These are phyloP conservation scores for Fusarium sp. DNA, from an alignment of 2,329 filamentous ascomycete species.

Conservation along the genomic window DNA sequence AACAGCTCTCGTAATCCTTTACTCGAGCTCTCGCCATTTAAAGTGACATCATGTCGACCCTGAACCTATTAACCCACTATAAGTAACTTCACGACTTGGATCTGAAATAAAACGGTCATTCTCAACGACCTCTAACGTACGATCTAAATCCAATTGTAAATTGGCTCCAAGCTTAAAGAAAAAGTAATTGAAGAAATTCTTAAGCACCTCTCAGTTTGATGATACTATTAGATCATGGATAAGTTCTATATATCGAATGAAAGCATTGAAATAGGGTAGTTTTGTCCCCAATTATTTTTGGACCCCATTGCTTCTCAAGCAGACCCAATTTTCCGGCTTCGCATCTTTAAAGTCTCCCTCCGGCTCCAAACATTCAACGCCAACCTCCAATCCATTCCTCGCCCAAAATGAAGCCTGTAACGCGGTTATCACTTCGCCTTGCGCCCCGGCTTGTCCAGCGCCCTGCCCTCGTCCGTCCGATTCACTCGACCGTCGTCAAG, in stretches of 20 bases:
- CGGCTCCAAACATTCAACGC: constrained; percentile 23
- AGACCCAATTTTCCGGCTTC: constrained; percentile 45
- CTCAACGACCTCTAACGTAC: background rate
- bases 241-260: background rate
- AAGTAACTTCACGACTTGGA: background rate
- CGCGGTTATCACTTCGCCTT: constrained; percentile 57
- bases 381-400: constrained; percentile 20
- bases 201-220: background rate
- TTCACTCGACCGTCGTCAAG: constrained; percentile 53
- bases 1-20: background rate
- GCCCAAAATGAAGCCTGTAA: constrained; percentile 57
- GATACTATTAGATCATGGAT: background rate
- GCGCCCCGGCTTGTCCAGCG: constrained; percentile 46
- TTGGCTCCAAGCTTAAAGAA: background rate
- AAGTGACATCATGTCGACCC: constrained; percentile 45
- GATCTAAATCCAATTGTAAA: background rate
- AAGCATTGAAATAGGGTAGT: background rate
- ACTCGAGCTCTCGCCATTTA: constrained; percentile 6
- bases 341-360: constrained; percentile 17
- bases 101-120: background rate
- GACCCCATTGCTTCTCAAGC: constrained; percentile 5
- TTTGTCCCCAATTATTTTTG: background rate
- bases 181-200: background rate
- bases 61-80: constrained; percentile 34
- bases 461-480: constrained; percentile 42